Conservation (phyloP, 2,329 filamentous ascomycete genomes). For the Sporothrix inflata region DNA sequence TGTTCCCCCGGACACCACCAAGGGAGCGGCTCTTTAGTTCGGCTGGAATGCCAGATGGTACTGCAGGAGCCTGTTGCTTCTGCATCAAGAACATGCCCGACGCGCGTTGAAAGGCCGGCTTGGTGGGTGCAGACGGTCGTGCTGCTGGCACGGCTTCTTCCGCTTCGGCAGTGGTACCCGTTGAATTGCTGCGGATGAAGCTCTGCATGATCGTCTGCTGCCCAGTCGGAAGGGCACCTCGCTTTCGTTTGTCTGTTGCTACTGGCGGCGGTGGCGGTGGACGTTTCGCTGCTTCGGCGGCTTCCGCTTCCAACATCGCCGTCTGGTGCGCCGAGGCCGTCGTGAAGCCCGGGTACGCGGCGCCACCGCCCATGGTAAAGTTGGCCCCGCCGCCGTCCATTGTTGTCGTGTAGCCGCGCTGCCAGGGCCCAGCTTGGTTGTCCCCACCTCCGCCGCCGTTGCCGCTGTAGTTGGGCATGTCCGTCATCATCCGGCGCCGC, state of each 20-base stretch:
- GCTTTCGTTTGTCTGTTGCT: not conserved
- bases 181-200: slow-evolving; percentile 25
- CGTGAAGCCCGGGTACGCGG: slow-evolving; percentile 60
- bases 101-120: slow-evolving; percentile 7
- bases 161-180: not conserved
- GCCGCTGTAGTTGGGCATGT: slow-evolving; percentile 25
- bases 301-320: slow-evolving; percentile 39
- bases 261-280: slow-evolving; percentile 26
- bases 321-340: slow-evolving; percentile 60
- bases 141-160: not conserved
- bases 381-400: slow-evolving; percentile 58
- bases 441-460: slow-evolving; percentile 39
- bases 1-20: slow-evolving; percentile 37
- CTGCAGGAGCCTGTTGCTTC: not conserved
- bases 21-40: slow-evolving; percentile 49
- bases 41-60: slow-evolving; percentile 39
- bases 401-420: slow-evolving; percentile 59
- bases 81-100: not conserved
- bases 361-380: slow-evolving; percentile 58
- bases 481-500: slow-evolving; percentile 35
- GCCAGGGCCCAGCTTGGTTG: slow-evolving; percentile 38
- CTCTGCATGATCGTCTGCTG: slow-evolving; percentile 27
- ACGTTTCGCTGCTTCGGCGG: slow-evolving; percentile 40
- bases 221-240: slow-evolving; percentile 18
- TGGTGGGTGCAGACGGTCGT: slow-evolving; percentile 16